Conservation (phyloP, 176 grass and related monocot species). For the barley (Hordeum vulgare) region MorexV3_pseudomolecules_assembly NC_058521.1:604213812-604214311, state of each 20-base stretch:
- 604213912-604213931: constrained; percentile 8
- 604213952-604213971: constrained; percentile 99
- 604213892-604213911: constrained; percentile 10
- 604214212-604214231: constrained; percentile 49
- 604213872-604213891: constrained; percentile 1
- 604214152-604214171: constrained; percentile 70
- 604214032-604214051: constrained; percentile 89
- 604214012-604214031: constrained; percentile 95
- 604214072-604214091: constrained; percentile 77
- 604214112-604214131: constrained; percentile 7
- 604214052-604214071: constrained; percentile 76
- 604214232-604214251: constrained; percentile 37
- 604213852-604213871: neutral
- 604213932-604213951: constrained; percentile 10
- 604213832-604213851: constrained; percentile 12
- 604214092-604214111: constrained; percentile 1
- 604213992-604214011: constrained; percentile 95
- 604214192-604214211: constrained; percentile 73
- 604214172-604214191: constrained; percentile 91
- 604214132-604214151: neutral
- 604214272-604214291: constrained; percentile 83
- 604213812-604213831: neutral
- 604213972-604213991: constrained; percentile 98
- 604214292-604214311: constrained; percentile 60
- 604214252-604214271: constrained; percentile 52